Evolutionary conservation across 352 stramenopile genomes (phyloP), one percentile per base, ranked within the genome.

Genomic region (Phytophthora capsici): DNA sequence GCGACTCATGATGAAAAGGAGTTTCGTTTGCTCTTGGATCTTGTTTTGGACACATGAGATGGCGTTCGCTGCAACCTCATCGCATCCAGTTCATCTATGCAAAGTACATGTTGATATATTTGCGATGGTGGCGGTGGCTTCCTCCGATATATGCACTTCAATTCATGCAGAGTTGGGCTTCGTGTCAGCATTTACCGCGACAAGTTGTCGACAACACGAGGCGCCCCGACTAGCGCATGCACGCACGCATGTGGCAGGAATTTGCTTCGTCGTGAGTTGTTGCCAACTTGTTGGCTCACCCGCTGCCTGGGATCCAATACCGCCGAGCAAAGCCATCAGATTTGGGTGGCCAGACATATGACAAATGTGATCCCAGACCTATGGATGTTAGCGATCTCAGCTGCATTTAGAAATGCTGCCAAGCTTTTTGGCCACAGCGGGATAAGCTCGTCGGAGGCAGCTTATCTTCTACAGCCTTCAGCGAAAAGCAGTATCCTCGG

Each of bases 171-270:
- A 14, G 28, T 14, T 25, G 54, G 43, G 16, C 45, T 34, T 46
- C 41, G 25, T 30, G 34, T 28, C 41, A 41, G 48, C 28, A 32
- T 66, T 52, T 34, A 34, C 28, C 28, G 28, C 28, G 28, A 25
- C 47, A 50, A 41, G 14, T 40, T 25, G 32, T 34, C 58, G 38
- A 69, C 58, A 63, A 52, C 52, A 69, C 53, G 44, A 68, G 28
- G n/a, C 26, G 32, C n/a, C 43, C 38, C 51, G 56, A 55, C 63
- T 66, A 70, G 44, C 41, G 25, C 63, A 67, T 67, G 59, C 48
- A 57, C 59, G 65, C 65, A 66, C 60, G 66, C 53, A 66, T 57
- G 60, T 49, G 60, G 28, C 48, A 20, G 57, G n/a, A 28, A 28
- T 28, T 28, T 28, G 25, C 25, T 28, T 6, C 14, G 47, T 50